These are phyloP conservation scores for Candida piceae DNA, from an alignment of 805 yeast genomes.

Conservation along the genomic window DNA sequence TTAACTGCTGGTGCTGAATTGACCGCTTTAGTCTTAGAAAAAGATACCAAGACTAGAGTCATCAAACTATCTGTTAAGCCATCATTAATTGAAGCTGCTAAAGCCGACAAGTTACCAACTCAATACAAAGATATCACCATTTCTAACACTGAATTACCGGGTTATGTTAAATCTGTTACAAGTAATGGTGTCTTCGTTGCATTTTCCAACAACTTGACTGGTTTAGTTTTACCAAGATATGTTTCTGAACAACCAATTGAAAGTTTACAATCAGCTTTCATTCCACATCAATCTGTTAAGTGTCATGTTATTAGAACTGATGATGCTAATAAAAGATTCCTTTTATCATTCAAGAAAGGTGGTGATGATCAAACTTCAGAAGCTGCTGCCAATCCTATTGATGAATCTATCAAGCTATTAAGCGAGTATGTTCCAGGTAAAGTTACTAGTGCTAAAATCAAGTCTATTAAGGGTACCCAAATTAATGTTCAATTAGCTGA, in stretches of 20 bases:
- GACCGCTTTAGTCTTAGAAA: slow-evolving; percentile 61
- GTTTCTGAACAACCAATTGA: slow-evolving; percentile 51
- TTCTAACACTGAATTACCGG: slow-evolving; percentile 49
- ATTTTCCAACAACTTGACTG: slow-evolving; percentile 76
- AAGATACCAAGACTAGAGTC: slow-evolving; percentile 55
- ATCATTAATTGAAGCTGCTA: slow-evolving; percentile 62
- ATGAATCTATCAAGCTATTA: slow-evolving; percentile 39
- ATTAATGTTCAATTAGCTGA: slow-evolving; percentile 73
- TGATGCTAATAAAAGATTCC: slow-evolving; percentile 63
- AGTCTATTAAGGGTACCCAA: slow-evolving; percentile 64
- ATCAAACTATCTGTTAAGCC: slow-evolving; percentile 61
- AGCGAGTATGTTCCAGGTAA: slow-evolving; percentile 58
- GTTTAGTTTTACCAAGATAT: slow-evolving; percentile 73
- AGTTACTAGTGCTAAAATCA: slow-evolving; percentile 54
- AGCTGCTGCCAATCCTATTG: slow-evolving; percentile 54
- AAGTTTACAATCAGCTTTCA: slow-evolving; percentile 51
- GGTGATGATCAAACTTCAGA: slow-evolving; percentile 20
- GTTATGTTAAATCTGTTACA: slow-evolving; percentile 77
- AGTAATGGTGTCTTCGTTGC: slow-evolving; percentile 76
- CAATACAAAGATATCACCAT: slow-evolving; percentile 52
- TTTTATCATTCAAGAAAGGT: slow-evolving; percentile 52
- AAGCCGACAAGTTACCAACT: slow-evolving; percentile 48
- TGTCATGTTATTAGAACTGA: slow-evolving; percentile 66
- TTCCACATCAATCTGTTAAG: slow-evolving; percentile 63
- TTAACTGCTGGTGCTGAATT: slow-evolving; percentile 56